phyloP scores from a whole-genome alignment of 2,329 filamentous ascomycete genomes.

The Periglandula ipomoeae region DNA sequence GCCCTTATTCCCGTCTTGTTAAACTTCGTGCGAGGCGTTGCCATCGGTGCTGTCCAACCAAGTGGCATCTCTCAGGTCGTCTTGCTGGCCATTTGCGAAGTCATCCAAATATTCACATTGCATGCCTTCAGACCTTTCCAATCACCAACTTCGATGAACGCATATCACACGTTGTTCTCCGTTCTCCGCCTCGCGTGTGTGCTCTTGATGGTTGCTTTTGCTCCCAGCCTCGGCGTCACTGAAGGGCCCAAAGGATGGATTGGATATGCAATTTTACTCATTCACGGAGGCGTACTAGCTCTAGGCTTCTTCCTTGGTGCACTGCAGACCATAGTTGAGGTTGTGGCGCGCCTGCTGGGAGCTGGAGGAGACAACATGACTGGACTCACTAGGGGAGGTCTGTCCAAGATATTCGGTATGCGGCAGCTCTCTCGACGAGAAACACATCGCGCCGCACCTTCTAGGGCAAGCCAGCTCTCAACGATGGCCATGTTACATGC shows the following conservation, averaged over 20 bases:
- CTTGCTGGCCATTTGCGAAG: slow-evolving; percentile 85
- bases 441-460: slow-evolving; percentile 52
- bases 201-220: slow-evolving; percentile 72
- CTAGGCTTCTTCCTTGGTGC: slow-evolving; percentile 93
- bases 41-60: slow-evolving; percentile 85
- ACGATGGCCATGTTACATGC: slow-evolving; percentile 70
- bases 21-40: slow-evolving; percentile 77
- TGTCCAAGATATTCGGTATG: slow-evolving; percentile 86
- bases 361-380: slow-evolving; percentile 67
- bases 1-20: slow-evolving; percentile 79
- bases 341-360: slow-evolving; percentile 71
- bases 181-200: slow-evolving; percentile 66
- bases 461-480: slow-evolving; percentile 73
- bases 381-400: slow-evolving; percentile 66
- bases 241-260: slow-evolving; percentile 87
- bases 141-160: slow-evolving; percentile 90
- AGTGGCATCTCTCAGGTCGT: slow-evolving; percentile 91
- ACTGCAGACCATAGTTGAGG: slow-evolving; percentile 81
- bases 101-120: slow-evolving; percentile 78
- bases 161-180: slow-evolving; percentile 83
- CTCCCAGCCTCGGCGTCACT: slow-evolving; percentile 69
- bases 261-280: slow-evolving; percentile 78
- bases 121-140: slow-evolving; percentile 88
- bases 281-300: slow-evolving; percentile 76
- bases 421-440: slow-evolving; percentile 72